Percentiles rank a stretch among this genome's conserved stretches.
Evolutionary conservation across 345 rosid species (phyloP).

Genomic region (Conringia planisiliqua): DNA sequence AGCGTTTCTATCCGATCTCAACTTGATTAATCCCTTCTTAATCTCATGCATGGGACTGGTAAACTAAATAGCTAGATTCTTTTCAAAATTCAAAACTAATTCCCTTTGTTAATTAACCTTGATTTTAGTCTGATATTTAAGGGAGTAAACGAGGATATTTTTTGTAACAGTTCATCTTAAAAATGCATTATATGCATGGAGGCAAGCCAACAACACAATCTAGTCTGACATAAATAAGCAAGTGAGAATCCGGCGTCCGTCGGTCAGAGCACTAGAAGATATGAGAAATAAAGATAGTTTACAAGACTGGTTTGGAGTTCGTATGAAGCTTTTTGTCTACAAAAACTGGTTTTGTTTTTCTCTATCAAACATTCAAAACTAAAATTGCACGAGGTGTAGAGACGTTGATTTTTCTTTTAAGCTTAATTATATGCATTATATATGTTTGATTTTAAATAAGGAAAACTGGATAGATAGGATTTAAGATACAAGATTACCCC

Average conservation of each 20-base stretch:
- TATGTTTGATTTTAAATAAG: background rate
- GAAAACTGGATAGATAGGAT: background rate
- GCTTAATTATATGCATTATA: too few relatives aligned
- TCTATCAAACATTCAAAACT: too few relatives aligned
- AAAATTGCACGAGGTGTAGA: too few relatives aligned
- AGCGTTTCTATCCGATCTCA: constrained; percentile 9
- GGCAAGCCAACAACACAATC: too few relatives aligned
- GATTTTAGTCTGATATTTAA: background rate
- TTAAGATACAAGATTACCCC: background rate
- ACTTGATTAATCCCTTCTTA: background rate
- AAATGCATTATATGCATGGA: background rate
- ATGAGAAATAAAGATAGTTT: too few relatives aligned
- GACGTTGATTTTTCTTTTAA: too few relatives aligned
- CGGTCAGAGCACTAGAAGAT: too few relatives aligned
- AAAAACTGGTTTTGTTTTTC: too few relatives aligned
- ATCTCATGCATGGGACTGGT: background rate
- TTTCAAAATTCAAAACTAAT: background rate
- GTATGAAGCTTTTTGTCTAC: too few relatives aligned
- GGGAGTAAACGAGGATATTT: background rate
- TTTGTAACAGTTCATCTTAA: background rate
- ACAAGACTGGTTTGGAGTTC: too few relatives aligned
- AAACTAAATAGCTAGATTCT: background rate
- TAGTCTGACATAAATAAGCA: too few relatives aligned
- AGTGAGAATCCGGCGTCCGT: too few relatives aligned
- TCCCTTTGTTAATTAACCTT: background rate